Percentiles rank a stretch among this genome's conserved stretches.
These are phyloP conservation scores for Neurospora terricola DNA, from an alignment of 495 filamentous ascomycete genomes.

Conservation along the genomic window DNA sequence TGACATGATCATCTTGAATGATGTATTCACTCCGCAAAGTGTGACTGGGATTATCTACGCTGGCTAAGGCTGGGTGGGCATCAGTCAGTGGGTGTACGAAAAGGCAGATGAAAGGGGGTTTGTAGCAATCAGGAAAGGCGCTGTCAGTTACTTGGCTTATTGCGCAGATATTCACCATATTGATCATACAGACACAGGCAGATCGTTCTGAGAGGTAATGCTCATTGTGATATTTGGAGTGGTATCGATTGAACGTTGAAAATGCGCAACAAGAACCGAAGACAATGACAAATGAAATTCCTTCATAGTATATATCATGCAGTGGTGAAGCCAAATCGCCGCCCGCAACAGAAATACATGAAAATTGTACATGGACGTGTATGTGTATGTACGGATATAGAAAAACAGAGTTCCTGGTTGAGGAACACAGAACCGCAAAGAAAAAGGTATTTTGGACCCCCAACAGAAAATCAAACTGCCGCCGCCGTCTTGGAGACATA, in stretches of 20 bases:
- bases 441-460: not conserved
- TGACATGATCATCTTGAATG: not conserved
- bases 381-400: not conserved
- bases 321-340: not conserved
- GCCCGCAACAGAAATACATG: not conserved
- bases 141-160: not conserved
- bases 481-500: not conserved
- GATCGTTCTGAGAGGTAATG: not conserved
- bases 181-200: not conserved
- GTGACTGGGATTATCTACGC: not conserved
- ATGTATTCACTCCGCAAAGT: not conserved
- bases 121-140: not conserved
- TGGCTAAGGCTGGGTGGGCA: not conserved
- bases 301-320: not conserved
- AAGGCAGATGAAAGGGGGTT: not conserved
- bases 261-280: not conserved
- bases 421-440: not conserved
- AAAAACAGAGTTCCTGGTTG: not conserved
- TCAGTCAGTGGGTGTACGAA: not conserved
- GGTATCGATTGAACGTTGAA: conserved; percentile 11
- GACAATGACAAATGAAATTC: not conserved
- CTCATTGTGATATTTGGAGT: not conserved
- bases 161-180: not conserved
- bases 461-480: not conserved
- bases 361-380: not conserved